phyloP scores from a whole-genome alignment of 495 filamentous ascomycete species.

The Neurospora sp. region DNA sequence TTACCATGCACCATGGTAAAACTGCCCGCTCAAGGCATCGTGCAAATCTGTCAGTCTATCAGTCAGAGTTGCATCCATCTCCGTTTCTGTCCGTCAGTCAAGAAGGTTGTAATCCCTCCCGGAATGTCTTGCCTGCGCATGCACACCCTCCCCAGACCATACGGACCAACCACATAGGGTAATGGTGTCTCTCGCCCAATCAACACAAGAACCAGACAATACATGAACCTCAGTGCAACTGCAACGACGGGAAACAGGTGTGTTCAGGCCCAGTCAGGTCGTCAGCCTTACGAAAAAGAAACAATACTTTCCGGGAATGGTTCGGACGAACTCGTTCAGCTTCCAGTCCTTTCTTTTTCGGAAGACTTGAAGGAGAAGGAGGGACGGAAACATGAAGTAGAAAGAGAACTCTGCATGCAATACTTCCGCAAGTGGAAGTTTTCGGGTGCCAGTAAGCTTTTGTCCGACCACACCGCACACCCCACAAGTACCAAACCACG shows the following conservation, averaged over 20 bases:
- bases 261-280: not conserved
- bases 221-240: not conserved
- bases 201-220: not conserved
- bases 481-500: not conserved
- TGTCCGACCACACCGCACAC: not conserved
- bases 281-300: not conserved
- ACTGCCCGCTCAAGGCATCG: not conserved
- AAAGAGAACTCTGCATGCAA: not conserved
- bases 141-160: not conserved
- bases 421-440: not conserved
- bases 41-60: not conserved
- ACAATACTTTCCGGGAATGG: not conserved
- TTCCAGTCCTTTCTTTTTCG: not conserved
- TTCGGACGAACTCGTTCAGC: not conserved
- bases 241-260: not conserved
- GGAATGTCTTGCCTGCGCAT: not conserved
- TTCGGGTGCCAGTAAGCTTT: not conserved
- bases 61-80: not conserved
- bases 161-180: not conserved
- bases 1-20: not conserved
- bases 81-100: not conserved
- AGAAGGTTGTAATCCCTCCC: not conserved
- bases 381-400: not conserved
- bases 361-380: not conserved
- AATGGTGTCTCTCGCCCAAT: not conserved